A percentile compares a stretch with the other conserved stretches of the same genome.
These are phyloP conservation scores for Periconia macrospinosa DNA, from an alignment of 2,329 filamentous ascomycete species.

Conservation along the genomic window DNA sequence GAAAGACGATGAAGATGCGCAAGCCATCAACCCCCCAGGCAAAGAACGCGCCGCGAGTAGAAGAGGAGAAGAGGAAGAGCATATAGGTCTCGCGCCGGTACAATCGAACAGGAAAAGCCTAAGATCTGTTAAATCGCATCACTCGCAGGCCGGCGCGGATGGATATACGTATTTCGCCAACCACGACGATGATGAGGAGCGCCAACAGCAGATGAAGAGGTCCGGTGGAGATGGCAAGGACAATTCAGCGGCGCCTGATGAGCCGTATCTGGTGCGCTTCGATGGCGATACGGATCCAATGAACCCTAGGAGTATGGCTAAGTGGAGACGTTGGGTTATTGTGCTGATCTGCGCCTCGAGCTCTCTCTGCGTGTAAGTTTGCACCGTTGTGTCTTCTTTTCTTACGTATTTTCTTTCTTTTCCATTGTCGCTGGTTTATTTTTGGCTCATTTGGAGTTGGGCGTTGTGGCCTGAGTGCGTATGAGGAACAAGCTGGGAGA, in stretches of 20 bases:
- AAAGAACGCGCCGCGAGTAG: background rate
- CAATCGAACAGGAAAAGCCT: constrained; percentile 12
- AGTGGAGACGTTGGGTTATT: constrained; percentile 75
- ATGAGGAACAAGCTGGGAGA: no score
- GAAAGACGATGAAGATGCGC: no score
- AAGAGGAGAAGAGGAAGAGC: background rate
- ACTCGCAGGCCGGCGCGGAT: constrained; percentile 41
- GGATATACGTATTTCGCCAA: constrained; percentile 42
- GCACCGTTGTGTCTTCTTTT: background rate
- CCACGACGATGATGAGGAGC: constrained; percentile 18
- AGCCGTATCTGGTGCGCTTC: constrained; percentile 71
- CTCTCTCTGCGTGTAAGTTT: constrained; percentile 81
- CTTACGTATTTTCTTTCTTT: background rate
- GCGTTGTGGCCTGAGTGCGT: background rate
- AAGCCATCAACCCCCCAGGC: background rate
- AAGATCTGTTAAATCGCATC: constrained; percentile 29
- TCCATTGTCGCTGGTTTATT: background rate
- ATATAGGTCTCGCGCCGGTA: background rate
- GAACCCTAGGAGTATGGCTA: constrained; percentile 71
- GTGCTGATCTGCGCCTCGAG: constrained; percentile 72
- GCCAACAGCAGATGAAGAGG: constrained; percentile 15
- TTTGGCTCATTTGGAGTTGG: background rate
- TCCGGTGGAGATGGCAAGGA: constrained; percentile 17
- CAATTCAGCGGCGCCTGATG: constrained; percentile 23
- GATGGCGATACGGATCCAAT: constrained; percentile 73